Conservation (phyloP, 192 early-diverging fungal genomes). For the Coemansia pectinata region DNA sequence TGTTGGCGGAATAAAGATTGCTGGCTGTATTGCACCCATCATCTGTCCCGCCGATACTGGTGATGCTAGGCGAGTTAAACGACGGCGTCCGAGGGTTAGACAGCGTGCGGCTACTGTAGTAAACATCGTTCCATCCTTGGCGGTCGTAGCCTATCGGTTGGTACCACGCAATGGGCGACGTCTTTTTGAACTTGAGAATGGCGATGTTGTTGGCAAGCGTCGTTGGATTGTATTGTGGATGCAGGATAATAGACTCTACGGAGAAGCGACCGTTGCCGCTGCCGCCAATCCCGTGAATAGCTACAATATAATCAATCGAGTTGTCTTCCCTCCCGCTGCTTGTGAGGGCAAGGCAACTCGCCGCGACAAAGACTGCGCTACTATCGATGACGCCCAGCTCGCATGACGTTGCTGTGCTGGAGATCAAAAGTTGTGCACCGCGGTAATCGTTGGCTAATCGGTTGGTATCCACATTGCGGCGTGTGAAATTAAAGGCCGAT, state of each 20-base stretch:
- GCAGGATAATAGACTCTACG: constrained; percentile 28
- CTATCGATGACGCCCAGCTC: constrained; percentile 43
- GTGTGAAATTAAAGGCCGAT: constrained; percentile 20
- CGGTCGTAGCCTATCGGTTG: constrained; percentile 24
- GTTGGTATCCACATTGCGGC: constrained; percentile 18
- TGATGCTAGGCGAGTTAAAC: constrained; percentile 20
- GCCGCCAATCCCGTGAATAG: constrained; percentile 10
- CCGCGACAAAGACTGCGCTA: constrained; percentile 24
- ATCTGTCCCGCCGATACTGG: not conserved
- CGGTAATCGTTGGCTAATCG: constrained; percentile 19
- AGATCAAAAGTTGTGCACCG: constrained; percentile 30
- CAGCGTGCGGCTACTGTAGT: constrained; percentile 28
- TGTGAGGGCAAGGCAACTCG: constrained; percentile 38
- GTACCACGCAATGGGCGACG: constrained; percentile 9
- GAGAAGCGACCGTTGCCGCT: constrained; percentile 8
- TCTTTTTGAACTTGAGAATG: constrained; percentile 22
- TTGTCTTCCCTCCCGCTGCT: constrained; percentile 27
- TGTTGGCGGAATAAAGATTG: constrained; percentile 43
- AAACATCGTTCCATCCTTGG: constrained; percentile 25
- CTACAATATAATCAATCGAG: constrained; percentile 31
- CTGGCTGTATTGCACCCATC: constrained; percentile 27
- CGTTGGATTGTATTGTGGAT: constrained; percentile 34
- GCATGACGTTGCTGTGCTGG: constrained; percentile 40
- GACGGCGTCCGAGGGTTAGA: constrained; percentile 15
- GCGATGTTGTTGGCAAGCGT: constrained; percentile 52